Evolutionary conservation across 2,329 filamentous ascomycete genomes (phyloP).

Genomic region (Chalaropsis ovoidea): DNA sequence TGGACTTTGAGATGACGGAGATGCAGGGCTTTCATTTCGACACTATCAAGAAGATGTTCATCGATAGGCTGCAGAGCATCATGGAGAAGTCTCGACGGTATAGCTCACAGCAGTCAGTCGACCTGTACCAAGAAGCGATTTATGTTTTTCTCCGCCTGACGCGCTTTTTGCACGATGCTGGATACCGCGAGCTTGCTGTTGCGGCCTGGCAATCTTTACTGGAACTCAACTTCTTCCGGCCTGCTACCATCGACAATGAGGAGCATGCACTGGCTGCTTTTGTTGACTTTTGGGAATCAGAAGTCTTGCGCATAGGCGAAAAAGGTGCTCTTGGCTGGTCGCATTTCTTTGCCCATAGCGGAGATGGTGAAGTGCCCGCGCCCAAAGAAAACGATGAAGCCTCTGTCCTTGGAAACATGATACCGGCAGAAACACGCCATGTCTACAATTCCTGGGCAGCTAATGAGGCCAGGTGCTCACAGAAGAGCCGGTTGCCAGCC

Average conservation of each 20-base stretch:
- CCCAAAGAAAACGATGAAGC: slow-evolving; percentile 8
- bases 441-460: slow-evolving; percentile 43
- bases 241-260: slow-evolving; percentile 31
- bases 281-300: slow-evolving; percentile 71
- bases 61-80: slow-evolving; percentile 38
- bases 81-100: slow-evolving; percentile 14
- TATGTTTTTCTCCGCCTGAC: slow-evolving; percentile 70
- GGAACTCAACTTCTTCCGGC: slow-evolving; percentile 58
- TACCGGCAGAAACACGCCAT: slow-evolving; percentile 34
- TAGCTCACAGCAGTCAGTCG: not conserved
- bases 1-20: slow-evolving; percentile 62
- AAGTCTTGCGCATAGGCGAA: slow-evolving; percentile 70
- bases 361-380: not conserved
- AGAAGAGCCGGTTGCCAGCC: slow-evolving; percentile 51
- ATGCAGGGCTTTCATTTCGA: slow-evolving; percentile 60
- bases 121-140: slow-evolving; percentile 34
- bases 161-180: slow-evolving; percentile 61
- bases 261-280: slow-evolving; percentile 23
- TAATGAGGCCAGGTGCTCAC: slow-evolving; percentile 44
- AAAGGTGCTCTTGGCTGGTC: slow-evolving; percentile 59
- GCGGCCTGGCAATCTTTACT: slow-evolving; percentile 75
- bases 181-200: slow-evolving; percentile 65
- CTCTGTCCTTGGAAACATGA: slow-evolving; percentile 23
- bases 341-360: slow-evolving; percentile 35
- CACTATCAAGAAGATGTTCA: slow-evolving; percentile 48